Base-by-base conservation (phyloP, 441 rosid genomes). In the Breynia disticha region DNA sequence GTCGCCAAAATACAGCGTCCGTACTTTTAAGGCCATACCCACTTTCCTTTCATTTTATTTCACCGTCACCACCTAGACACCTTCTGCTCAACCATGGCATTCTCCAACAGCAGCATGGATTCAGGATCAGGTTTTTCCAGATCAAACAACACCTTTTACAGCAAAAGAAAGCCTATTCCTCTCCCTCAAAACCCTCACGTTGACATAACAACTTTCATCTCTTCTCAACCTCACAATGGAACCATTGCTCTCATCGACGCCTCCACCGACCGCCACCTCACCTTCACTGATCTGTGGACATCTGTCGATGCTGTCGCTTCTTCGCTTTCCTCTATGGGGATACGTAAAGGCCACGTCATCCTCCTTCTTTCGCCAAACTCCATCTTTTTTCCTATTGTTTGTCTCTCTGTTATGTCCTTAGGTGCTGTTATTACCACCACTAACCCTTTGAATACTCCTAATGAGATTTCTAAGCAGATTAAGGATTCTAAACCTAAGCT, bases 381-480 rank as follows among this genome's bases (percentile, higher is more conserved):
- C 37, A 66, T 85, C 60, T 79, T 56, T 76, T 73, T 90, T 64
- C 96, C 97, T 18, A 19, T 87, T 54, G 78, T 84, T 53, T 84
- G 83, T 61, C 86, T 83, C 68, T 64, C 98, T 58, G 85, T 82
- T 47, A 76, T 90, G 90, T 83, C 88, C n/a, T 76, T 87, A 14
- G 98, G 95, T 39, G 93, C 96, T 38, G 52, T 91, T 12, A 81
- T 91, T 72, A 91, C 97, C 68, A 88, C 98, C 68, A 79, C 94
- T 38, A 90, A 85, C 24, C 84, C 96, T 42, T 93, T 87, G 64
- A 87, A 81, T 78, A 90, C 94, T 37, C 48, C 79, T 7, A 41
- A 46, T 15, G 95, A 85, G 48, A 87, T 84, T 63, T 67, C 77
- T 15, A 75, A 56, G 55, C 96, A 87, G 66, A 70, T 82, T 20